Evolutionary conservation across 331 rosid species (phyloP).

Genomic region (Malus hybrid): DNA sequence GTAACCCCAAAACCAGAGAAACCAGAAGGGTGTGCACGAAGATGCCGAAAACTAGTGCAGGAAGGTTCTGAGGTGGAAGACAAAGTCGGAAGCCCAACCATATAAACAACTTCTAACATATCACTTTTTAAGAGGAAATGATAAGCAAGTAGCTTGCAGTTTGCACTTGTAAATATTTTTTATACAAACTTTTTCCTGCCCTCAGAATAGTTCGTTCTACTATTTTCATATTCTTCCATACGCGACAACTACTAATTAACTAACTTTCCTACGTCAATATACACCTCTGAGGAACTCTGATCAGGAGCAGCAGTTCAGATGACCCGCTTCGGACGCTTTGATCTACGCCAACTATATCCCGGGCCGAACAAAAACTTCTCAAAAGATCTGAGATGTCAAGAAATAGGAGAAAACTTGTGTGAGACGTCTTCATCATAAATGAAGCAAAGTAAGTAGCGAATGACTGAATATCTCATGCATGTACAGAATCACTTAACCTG

Average conservation of each 20-base stretch:
- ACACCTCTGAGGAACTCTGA: background rate
- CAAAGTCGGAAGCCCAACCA: too few species aligned
- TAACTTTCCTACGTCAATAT: background rate
- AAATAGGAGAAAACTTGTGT: background rate
- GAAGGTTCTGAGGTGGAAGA: too few species aligned
- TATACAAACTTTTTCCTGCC: background rate
- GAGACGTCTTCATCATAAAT: background rate
- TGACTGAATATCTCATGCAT: background rate
- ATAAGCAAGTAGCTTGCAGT: background rate
- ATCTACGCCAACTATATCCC: background rate
- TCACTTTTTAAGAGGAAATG: background rate
- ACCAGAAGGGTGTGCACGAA: too few species aligned
- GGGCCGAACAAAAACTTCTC: background rate
- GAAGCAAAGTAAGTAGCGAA: background rate
- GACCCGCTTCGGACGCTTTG: background rate
- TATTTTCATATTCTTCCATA: background rate
- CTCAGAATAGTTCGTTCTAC: background rate
- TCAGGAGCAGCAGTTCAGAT: background rate
- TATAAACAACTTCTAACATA: background rate
- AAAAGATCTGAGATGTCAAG: background rate
- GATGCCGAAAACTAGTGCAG: too few species aligned
- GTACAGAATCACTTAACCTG: background rate
- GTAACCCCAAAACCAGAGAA: too few species aligned
- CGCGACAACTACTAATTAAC: background rate
- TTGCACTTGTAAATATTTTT: background rate